Evolutionary conservation across 1,284 basidiomycete species (phyloP), one percentile per base, ranked within the genome.

Genomic region (Trichosporon coremiiforme): DNA sequence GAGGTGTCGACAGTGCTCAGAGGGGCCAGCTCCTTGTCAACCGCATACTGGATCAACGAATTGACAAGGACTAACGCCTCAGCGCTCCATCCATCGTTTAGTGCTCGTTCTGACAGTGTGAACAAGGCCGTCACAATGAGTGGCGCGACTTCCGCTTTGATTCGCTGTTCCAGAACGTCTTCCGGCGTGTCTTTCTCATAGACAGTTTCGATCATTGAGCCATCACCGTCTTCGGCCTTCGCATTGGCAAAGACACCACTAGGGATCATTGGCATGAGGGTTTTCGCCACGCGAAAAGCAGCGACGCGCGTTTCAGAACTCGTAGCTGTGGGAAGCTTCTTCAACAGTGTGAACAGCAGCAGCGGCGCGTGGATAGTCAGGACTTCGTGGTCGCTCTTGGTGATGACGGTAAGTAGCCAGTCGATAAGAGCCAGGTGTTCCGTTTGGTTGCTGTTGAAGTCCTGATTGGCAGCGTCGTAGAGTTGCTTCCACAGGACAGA

Each of bases 401-500:
- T 82, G 65, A 87, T 83, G 0, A 79, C 80, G 0, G 74, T 69
- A 22, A 87, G 70, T 6, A 86, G 75, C 80, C 85, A 86, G 17
- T 75, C 73, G 0, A 85, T 75, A 9, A 87, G 78, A 0, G 75
- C 74, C 38, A 81, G 73, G 31, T 73, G 72, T 77, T 81, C 68
- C 20, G 66, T 55, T 5, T 70, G 63, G 33, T 65, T 53, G 7
- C 70, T 20, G 15, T 55, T 15, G 29, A 71, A 55, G 47, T 92
- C 85, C 72, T 90, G 87, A 1, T 69, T 36, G 36, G 74, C 83
- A 73, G 70, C 73, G 20, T 71, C 17, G 65, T 92, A 87, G 0
- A 98, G 80, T 53, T 90, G 87, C 73, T 89, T 91, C 93, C 95
- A 99, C 1, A 95, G 85, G 38, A 95, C 86, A 69, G 89, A 88